phyloP scores from a whole-genome alignment of 225 moss, liverwort and hornwort genomes.

The Takakia lepidozioides region DNA sequence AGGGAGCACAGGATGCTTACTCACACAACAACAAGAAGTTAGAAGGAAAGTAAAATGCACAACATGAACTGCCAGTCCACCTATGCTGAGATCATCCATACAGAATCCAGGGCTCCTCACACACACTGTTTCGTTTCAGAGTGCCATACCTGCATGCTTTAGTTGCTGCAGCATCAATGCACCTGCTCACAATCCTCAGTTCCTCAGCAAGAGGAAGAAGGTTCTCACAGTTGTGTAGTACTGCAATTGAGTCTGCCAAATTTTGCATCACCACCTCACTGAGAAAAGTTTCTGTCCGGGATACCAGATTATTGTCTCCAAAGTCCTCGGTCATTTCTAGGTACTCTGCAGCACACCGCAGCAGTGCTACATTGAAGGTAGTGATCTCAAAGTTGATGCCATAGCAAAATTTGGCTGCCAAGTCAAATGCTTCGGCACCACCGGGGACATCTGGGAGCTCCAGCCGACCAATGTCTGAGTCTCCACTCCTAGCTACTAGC shows the following conservation, averaged over 20 bases:
- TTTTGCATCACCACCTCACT: constrained; percentile 79
- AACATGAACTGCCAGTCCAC: too few relatives aligned
- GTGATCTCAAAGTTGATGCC: constrained; percentile 99
- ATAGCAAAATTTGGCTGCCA: constrained; percentile 95
- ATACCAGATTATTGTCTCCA: constrained; percentile 80
- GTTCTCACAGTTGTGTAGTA: constrained; percentile 93
- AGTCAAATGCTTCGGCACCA: constrained; percentile 92
- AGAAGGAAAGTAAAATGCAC: too few relatives aligned
- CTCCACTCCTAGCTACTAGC: constrained; percentile 67
- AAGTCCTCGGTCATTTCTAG: constrained; percentile 93
- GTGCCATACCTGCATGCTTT: constrained; percentile 89
- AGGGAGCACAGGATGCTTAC: too few relatives aligned
- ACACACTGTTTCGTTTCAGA: too few relatives aligned
- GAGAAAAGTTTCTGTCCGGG: constrained; percentile 74
- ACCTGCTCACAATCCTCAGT: constrained; percentile 80
- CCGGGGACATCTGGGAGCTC: constrained; percentile 91
- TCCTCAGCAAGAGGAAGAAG: constrained; percentile 91
- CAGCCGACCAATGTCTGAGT: constrained; percentile 67
- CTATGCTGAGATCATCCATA: too few relatives aligned
- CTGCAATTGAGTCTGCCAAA: constrained; percentile 84
- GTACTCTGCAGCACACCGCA: constrained; percentile 89
- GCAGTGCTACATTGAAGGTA: constrained; percentile 79
- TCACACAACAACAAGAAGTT: too few relatives aligned
- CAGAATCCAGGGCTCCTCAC: too few relatives aligned
- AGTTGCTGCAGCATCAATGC: constrained; percentile 80